phyloP scores from a whole-genome alignment of 192 early-diverging fungal genomes.

The Mortierella claussenii region DNA sequence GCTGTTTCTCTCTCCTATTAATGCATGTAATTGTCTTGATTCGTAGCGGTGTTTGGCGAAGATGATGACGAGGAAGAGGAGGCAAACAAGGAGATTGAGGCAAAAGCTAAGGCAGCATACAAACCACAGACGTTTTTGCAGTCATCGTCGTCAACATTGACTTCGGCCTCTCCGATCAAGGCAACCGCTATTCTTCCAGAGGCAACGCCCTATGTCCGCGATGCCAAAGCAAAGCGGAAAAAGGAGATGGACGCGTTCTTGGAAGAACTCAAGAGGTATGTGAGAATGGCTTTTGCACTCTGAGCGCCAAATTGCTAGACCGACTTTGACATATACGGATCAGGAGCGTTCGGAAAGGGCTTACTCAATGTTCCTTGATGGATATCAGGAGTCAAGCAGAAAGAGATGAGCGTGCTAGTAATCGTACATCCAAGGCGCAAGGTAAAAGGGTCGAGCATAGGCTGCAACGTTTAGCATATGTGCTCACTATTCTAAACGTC shows the following conservation, averaged over 20 bases:
- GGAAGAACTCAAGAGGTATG: constrained; percentile 82
- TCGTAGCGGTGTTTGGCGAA: constrained; percentile 54
- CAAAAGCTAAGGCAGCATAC: constrained; percentile 43
- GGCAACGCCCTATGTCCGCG: constrained; percentile 36
- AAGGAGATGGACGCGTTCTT: constrained; percentile 87
- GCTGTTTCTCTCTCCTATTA: too few species aligned
- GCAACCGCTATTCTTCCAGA: constrained; percentile 44
- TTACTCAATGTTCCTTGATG: background rate
- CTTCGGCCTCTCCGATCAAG: background rate
- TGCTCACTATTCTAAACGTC: too few species aligned
- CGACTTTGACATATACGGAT: too few species aligned
- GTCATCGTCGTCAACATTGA: constrained; percentile 11
- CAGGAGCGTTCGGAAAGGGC: too few species aligned
- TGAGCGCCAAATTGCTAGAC: too few species aligned
- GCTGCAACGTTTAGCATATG: too few species aligned
- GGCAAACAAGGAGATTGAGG: constrained; percentile 19
- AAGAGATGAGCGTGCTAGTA: constrained; percentile 58
- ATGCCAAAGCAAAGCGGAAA: constrained; percentile 68
- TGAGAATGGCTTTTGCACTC: too few species aligned
- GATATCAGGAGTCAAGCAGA: constrained; percentile 65
- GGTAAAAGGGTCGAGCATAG: too few species aligned
- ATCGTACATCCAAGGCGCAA: too few species aligned
- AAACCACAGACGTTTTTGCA: constrained; percentile 47
- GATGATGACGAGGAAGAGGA: constrained; percentile 54
- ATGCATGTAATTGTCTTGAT: too few species aligned